phyloP scores from a whole-genome alignment of 495 filamentous ascomycete species.

The Hypoxylon perforatum region DNA sequence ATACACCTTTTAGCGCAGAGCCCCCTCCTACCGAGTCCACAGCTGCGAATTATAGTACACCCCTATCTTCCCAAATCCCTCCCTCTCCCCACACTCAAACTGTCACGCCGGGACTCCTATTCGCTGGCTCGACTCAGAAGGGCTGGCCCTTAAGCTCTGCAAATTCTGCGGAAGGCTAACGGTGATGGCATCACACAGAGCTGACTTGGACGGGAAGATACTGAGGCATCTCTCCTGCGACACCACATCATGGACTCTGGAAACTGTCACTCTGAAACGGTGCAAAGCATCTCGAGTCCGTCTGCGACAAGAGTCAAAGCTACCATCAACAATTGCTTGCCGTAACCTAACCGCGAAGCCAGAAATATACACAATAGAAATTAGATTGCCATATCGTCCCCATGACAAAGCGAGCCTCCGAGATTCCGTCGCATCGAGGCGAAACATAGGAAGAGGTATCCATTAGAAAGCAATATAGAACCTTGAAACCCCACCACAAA shows the following conservation, averaged over 20 bases:
- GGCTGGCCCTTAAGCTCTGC: neutral
- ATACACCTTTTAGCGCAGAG: slow-evolving; percentile 23
- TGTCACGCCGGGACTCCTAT: slow-evolving; percentile 27
- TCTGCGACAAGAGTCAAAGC: slow-evolving; percentile 1
- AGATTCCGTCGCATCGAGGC: slow-evolving; percentile 35
- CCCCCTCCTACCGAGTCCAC: slow-evolving; percentile 17
- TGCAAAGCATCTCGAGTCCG: slow-evolving; percentile 21
- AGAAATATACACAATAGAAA: slow-evolving; percentile 50
- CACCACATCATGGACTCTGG: slow-evolving; percentile 23
- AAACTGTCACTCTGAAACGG: slow-evolving; percentile 18
- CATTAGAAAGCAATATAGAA: slow-evolving; percentile 47
- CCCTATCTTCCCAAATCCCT: slow-evolving; percentile 8
- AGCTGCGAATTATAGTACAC: slow-evolving; percentile 8
- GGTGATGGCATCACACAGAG: slow-evolving; percentile 20
- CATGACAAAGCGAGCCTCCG: slow-evolving; percentile 31
- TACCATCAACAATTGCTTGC: slow-evolving; percentile 3
- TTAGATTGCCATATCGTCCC: slow-evolving; percentile 42
- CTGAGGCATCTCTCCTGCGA: slow-evolving; percentile 14
- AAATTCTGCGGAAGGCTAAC: slow-evolving; percentile 12
- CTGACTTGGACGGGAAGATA: slow-evolving; percentile 7
- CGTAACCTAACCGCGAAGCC: slow-evolving; percentile 31
- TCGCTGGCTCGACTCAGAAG: slow-evolving; percentile 18
- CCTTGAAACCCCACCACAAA: slow-evolving; percentile 38
- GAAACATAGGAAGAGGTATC: slow-evolving; percentile 46
- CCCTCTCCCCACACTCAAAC: slow-evolving; percentile 12